Evolutionary conservation across 106 monocot genomes (phyloP), one percentile per base, ranked within the genome.

Genomic region (Chionographis japonica): DNA sequence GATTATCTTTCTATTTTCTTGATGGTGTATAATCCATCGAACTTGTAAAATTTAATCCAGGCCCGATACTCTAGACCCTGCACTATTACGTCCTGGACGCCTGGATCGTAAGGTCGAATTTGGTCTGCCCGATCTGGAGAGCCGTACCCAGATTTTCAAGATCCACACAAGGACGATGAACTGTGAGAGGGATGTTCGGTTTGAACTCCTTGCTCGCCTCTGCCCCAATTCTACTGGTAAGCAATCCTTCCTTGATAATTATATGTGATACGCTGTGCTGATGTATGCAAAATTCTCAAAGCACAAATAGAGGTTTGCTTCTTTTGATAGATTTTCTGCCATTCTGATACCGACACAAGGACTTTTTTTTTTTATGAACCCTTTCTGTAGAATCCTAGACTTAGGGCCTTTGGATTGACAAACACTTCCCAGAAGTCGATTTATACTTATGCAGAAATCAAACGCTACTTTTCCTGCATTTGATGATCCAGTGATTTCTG

Each of bases 161-260:
- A 92, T 97, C 54, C 95, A 97, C 80, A 92, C 95, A 2, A 80
- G 89, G 56, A 92, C 95, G 55, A 97, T 97, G 95, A 97, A 97
- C 67, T 92, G 92, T 59, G 95, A 97, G 73, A 86, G 95, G 61
- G 95, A 97, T 51, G 74, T 97, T 42, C 85, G 95, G 8, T 97
- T 89, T 76, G 95, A 97, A 67, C 89, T 97, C 50, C 95, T 97
- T 46, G 95, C 95, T 67, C 95, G 95, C 8, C 92, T 92, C 63
- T 97, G 89, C 71, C 95, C 95, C 55, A 97, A 92, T 69, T 97
- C 95, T 42, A 97, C 95, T 6, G 95, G 95, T 97, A 89, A 57
- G 36, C 10, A 52, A 14, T 52, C 41, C 46, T 14, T 58, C 16
- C 2, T 59, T 4, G 9, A 4, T 56, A 37, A 35, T 59, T n/a